Evolutionary conservation across 225 moss, liverwort and hornwort genomes (phyloP), one percentile per base, ranked within the genome.

Genomic region (Physcomitrellopsis africana): DNA sequence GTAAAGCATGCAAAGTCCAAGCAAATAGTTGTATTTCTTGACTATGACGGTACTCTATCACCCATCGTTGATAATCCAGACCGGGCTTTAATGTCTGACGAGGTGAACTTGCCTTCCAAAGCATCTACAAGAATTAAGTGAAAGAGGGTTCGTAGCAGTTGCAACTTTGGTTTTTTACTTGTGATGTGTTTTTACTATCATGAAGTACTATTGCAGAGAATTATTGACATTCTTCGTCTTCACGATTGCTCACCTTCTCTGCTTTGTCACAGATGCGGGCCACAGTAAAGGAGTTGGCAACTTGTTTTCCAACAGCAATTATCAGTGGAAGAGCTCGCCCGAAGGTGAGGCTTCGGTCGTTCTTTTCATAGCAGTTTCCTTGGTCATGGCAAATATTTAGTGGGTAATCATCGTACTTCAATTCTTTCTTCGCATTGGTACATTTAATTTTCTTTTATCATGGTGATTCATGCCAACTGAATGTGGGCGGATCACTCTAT

Each of bases 41-140:
- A 94, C 32, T 94, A 94, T 58, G 94, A 94, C 64, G 94, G 94
- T 56, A 94, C 94, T 42, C 81, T 94, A 19, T 94, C 94, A 13
- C 94, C 94, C 26, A 94, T 94, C 29, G 94, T 94, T 32, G 90
- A 92, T 65, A 92, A 94, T 77, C 94, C 94, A 53, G 94, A 94
- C 67, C 82, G 81, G 41, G 94, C 94, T 46, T 79, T 79, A 47
- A 94, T 94, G 85, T 94, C 94, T 57, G 90, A 94, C 69, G 82
- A 84, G 88, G 94, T 94, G 81, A 75, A 72, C 23, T 44, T 74
- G 51, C n/a, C 45, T 10, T 55, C 16, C 47, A 11, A 13, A 61
- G n/a, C 51, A 16, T 44, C 20, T 46, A 48, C 43, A 23, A 63
- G n/a, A 60, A 51, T 11, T 1, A 63, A 20, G 42, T 42, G 9